Evolutionary conservation across 2,329 filamentous ascomycete species (phyloP), one percentile per base, ranked within the genome.

Genomic region (Exserohilum rostratum): DNA sequence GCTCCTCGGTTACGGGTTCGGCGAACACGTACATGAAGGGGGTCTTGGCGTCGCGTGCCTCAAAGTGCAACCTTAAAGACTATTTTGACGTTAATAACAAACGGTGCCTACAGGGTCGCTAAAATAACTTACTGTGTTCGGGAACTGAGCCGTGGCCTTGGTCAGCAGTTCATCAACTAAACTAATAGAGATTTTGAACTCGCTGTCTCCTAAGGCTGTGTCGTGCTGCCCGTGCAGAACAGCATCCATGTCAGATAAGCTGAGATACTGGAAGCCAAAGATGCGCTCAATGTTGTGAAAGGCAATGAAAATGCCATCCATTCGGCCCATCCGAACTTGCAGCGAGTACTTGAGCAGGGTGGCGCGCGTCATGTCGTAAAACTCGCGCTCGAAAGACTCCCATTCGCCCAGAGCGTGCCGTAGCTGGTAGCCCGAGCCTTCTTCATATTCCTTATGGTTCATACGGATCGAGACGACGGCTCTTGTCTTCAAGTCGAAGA

Each of bases 291-390:
- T 90, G 72, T 99, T 99, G 79, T 99, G 95, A 72, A 87, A 99
- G 2, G 95, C 95, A 18, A 98, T 90, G 70, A 98, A 99, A 45
- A 98, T 97, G 49, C 95, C 95, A 71, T 99, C 93, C 96, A 99
- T 99, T 45, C 93, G 87, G 15, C 96, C 95, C 86, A 99, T 96
- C 39, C 95, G 90, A 25, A 93, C 96, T 76, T 99, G 95, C 27
- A 99, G 81, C 9, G 93, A 96, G 75, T 99, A 99, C 71, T 99
- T 99, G 50, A 99, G 80, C 78, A 99, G 93, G 0, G 93, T 95
- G 1, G 93, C 86, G 48, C 96, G 85, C 55, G 96, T 93, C 92
- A 99, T 96, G 75, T 99, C 95, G 73, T 89, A 96, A 74, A 95
- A 97, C 69, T 99, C 96, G 54, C 93, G 87, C 77, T 99, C 95